Conservation (phyloP, 2,329 filamentous ascomycete species). For the Phyllosticta paracitricarpa region DNA sequence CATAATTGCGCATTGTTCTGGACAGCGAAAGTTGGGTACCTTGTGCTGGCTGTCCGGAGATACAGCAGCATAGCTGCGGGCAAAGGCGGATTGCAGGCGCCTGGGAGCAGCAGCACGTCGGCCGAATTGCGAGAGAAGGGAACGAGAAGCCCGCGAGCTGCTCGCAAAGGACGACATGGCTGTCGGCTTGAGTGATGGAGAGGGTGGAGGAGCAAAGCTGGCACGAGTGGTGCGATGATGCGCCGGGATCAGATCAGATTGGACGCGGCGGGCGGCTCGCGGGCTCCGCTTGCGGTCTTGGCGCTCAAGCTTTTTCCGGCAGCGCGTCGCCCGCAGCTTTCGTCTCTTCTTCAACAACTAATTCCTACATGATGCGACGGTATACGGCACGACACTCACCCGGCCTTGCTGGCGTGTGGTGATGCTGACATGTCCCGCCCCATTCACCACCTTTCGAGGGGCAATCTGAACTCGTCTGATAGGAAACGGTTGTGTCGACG, state of each 20-base stretch:
- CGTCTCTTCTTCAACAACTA: slow-evolving; percentile 57
- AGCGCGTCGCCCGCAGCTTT: slow-evolving; percentile 8
- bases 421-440: slow-evolving; percentile 39
- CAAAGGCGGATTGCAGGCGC: slow-evolving; percentile 22
- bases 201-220: slow-evolving; percentile 2
- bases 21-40: slow-evolving; percentile 18
- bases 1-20: not conserved
- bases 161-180: slow-evolving; percentile 33
- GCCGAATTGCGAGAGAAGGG: slow-evolving; percentile 18
- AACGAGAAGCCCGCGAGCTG: slow-evolving; percentile 29
- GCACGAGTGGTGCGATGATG: slow-evolving; percentile 8
- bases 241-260: not conserved
- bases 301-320: not conserved
- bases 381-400: slow-evolving; percentile 46
- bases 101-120: slow-evolving; percentile 14
- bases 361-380: slow-evolving; percentile 68
- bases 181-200: slow-evolving; percentile 7
- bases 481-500: slow-evolving; percentile 19
- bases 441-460: slow-evolving; percentile 37
- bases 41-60: slow-evolving; percentile 39
- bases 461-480: slow-evolving; percentile 36
- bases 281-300: not conserved
- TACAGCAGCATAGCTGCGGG: slow-evolving; percentile 29
- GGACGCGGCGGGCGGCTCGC: not conserved
- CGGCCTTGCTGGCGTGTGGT: slow-evolving; percentile 35